Percentiles rank a stretch among this genome's conserved stretches.
phyloP scores from a whole-genome alignment of 2,329 filamentous ascomycete genomes.

The Colletotrichum aenigma region DNA sequence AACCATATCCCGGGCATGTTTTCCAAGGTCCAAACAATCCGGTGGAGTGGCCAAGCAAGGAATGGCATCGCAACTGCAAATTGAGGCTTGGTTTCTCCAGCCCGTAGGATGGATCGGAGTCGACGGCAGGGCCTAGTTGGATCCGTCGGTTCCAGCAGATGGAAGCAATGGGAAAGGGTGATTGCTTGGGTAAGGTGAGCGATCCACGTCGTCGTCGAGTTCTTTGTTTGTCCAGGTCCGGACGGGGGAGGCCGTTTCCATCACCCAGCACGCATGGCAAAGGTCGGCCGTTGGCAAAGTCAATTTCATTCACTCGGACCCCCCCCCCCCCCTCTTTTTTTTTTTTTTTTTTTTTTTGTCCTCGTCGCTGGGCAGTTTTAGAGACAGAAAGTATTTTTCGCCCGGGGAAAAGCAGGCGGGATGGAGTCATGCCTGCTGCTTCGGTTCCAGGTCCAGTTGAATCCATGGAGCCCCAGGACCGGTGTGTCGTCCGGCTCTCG shows the following conservation, averaged over 20 bases:
- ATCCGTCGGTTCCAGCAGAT: not conserved
- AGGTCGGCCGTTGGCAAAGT: not conserved
- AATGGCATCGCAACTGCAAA: not conserved
- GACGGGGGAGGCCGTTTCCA: not conserved
- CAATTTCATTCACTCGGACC: not conserved
- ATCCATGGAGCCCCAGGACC: not conserved
- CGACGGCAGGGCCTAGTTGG: not conserved
- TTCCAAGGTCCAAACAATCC: conserved; percentile 8
- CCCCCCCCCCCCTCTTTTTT: too few species aligned
- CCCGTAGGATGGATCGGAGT: not conserved
- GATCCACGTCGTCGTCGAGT: not conserved
- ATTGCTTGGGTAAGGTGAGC: not conserved
- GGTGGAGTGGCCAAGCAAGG: not conserved
- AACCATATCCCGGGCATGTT: conserved; percentile 6
- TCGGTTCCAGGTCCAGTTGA: not conserved
- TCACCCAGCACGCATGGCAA: not conserved
- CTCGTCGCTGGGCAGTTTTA: not conserved
- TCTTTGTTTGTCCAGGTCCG: not conserved
- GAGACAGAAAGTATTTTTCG: not conserved
- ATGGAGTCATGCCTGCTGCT: not conserved
- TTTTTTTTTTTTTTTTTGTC: not conserved
- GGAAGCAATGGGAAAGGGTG: not conserved
- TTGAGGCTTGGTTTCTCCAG: not conserved
- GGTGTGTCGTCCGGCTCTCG: not conserved
- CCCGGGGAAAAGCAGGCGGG: not conserved